Evolutionary conservation across 148 eudicot species (phyloP).

Genomic region (Chenopodium formosanum): DNA sequence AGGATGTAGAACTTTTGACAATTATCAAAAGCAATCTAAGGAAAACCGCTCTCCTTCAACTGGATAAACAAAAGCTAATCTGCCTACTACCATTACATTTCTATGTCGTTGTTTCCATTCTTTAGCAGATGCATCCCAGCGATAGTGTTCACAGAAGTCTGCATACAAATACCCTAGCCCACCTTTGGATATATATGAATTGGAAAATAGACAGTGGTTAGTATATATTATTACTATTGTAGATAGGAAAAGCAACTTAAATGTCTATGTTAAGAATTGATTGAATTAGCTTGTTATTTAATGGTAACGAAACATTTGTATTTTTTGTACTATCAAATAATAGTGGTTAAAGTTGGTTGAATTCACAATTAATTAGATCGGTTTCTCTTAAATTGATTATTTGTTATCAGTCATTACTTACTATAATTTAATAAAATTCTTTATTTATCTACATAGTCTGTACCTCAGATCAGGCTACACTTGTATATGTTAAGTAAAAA

Average conservation of each 20-base stretch:
- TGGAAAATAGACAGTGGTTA: no score
- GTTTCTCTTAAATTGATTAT: constrained; percentile 11
- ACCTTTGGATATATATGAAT: no score
- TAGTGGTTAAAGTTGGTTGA: background rate
- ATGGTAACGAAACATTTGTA: background rate
- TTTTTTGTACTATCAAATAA: background rate
- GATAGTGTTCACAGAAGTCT: background rate
- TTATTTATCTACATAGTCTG: no score
- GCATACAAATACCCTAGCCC: background rate
- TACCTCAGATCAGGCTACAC: no score
- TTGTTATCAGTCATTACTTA: background rate
- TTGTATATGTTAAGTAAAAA: no score
- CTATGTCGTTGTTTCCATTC: background rate
- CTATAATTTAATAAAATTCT: no score
- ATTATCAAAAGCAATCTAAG: background rate
- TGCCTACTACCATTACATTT: no score
- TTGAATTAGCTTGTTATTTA: background rate
- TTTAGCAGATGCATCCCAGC: no score
- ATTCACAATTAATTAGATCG: background rate
- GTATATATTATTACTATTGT: no score
- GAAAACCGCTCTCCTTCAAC: background rate
- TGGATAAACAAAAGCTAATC: background rate
- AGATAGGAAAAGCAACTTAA: no score
- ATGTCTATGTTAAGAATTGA: background rate
- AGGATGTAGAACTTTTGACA: background rate